These are phyloP conservation scores for Blastobotrys attinorum DNA, from an alignment of 805 yeast genomes.

Conservation along the genomic window DNA sequence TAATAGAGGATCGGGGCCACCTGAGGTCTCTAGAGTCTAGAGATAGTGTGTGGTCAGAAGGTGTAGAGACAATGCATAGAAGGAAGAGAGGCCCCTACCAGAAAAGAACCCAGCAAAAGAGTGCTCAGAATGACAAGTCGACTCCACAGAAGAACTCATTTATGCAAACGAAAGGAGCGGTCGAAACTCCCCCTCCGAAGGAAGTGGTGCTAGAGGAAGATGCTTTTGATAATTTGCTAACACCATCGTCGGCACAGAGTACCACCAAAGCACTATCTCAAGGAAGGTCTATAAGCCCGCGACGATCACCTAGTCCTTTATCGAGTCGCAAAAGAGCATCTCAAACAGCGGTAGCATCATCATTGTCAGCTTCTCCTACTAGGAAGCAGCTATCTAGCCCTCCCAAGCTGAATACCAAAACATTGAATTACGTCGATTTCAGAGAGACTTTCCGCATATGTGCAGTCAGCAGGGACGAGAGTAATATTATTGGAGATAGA, in stretches of 20 bases:
- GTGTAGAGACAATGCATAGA: background rate
- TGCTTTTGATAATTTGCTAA: conserved; percentile 4
- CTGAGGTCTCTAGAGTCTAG: conserved; percentile 36
- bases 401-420: no score
- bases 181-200: background rate
- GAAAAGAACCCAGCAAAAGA: background rate
- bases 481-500: no score
- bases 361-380: no score
- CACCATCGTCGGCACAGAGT: background rate
- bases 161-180: background rate
- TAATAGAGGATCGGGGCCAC: conserved; percentile 65
- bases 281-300: no score
- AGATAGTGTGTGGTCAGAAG: conserved; percentile 11
- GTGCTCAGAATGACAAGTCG: background rate
- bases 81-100: background rate
- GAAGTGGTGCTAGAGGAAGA: background rate
- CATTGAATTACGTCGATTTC: no score
- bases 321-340: no score
- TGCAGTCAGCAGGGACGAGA: no score
- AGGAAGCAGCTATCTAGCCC: no score
- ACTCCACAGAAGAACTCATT: background rate
- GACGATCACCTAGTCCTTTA: no score
- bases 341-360: no score
- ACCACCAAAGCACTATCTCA: no score
- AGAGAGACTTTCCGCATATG: no score